Evolutionary conservation across 495 filamentous ascomycete genomes (phyloP).

Genomic region (Aspergillus panamensis): DNA sequence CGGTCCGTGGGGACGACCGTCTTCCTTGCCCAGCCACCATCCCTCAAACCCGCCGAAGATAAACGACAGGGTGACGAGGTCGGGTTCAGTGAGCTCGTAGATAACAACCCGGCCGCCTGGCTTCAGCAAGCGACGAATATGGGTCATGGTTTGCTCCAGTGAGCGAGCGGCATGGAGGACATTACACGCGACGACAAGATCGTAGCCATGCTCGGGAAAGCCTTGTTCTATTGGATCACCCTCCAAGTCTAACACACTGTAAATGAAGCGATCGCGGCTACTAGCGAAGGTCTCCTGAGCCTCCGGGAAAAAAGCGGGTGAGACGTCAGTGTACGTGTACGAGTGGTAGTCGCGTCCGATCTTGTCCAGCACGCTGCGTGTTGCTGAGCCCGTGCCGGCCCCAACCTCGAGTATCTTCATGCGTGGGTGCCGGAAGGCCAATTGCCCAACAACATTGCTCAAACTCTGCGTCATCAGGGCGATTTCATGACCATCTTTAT

Average conservation of each 20-base stretch:
- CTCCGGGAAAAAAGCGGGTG: constrained; percentile 33
- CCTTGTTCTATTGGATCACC: constrained; percentile 43
- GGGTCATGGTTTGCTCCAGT: constrained; percentile 44
- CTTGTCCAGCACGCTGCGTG: constrained; percentile 23
- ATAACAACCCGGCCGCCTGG: constrained; percentile 8
- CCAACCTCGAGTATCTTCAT: constrained; percentile 49
- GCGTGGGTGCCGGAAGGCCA: constrained; percentile 30
- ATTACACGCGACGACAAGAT: constrained; percentile 51
- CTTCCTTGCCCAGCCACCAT: constrained; percentile 9
- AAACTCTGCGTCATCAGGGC: not conserved
- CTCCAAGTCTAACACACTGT: constrained; percentile 47
- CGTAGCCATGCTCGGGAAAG: constrained; percentile 43
- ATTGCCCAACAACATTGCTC: constrained; percentile 24
- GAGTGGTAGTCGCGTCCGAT: constrained; percentile 15
- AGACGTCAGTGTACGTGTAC: constrained; percentile 46
- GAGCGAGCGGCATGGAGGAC: constrained; percentile 51
- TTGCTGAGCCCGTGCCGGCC: constrained; percentile 30
- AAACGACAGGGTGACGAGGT: not conserved
- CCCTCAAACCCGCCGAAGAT: not conserved
- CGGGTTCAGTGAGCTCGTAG: constrained; percentile 1
- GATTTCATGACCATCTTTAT: not conserved
- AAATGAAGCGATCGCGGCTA: constrained; percentile 39
- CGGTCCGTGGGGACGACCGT: not conserved
- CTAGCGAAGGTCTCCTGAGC: constrained; percentile 22
- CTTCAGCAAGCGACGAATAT: constrained; percentile 37